phyloP scores from a whole-genome alignment of 495 filamentous ascomycete species.

The Neurospora sp. region DNA sequence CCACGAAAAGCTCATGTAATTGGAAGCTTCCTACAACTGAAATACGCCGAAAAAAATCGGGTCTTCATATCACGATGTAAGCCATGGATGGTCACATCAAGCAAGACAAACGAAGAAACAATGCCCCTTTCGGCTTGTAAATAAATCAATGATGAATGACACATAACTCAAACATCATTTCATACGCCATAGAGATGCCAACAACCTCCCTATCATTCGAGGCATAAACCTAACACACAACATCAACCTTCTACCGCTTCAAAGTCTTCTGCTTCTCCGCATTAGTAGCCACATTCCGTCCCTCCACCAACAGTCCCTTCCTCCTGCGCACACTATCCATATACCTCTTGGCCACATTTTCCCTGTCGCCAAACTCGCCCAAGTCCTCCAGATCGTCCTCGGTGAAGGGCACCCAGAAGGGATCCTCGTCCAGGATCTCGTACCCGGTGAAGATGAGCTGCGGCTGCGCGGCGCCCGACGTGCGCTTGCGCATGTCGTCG shows the following conservation, averaged over 20 bases:
- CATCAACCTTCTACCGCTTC: slow-evolving; percentile 56
- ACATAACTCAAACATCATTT: neutral
- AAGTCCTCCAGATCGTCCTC: slow-evolving; percentile 96
- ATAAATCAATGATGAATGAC: neutral
- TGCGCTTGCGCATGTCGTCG: slow-evolving; percentile 91
- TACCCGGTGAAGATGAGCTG: slow-evolving; percentile 91
- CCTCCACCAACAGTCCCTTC: slow-evolving; percentile 81
- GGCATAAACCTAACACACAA: neutral
- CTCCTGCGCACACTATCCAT: slow-evolving; percentile 77
- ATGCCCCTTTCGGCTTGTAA: neutral
- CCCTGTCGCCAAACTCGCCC: slow-evolving; percentile 81
- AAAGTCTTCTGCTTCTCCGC: slow-evolving; percentile 99
- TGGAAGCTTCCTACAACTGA: neutral
- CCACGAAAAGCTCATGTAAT: too few relatives aligned
- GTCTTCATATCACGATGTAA: neutral
- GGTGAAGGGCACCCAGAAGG: slow-evolving; percentile 94
- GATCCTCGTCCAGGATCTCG: slow-evolving; percentile 84
- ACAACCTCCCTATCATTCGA: neutral
- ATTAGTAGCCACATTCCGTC: slow-evolving; percentile 58
- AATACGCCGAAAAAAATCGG: neutral
- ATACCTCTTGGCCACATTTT: slow-evolving; percentile 93
- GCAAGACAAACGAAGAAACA: neutral
- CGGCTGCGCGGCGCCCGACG: slow-evolving; percentile 79
- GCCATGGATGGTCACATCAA: neutral
- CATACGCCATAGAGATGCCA: neutral